Percentiles rank a stretch among this genome's conserved stretches.
These are phyloP conservation scores for Neonectria magnoliae DNA, from an alignment of 2,329 filamentous ascomycete species.

Conservation along the genomic window DNA sequence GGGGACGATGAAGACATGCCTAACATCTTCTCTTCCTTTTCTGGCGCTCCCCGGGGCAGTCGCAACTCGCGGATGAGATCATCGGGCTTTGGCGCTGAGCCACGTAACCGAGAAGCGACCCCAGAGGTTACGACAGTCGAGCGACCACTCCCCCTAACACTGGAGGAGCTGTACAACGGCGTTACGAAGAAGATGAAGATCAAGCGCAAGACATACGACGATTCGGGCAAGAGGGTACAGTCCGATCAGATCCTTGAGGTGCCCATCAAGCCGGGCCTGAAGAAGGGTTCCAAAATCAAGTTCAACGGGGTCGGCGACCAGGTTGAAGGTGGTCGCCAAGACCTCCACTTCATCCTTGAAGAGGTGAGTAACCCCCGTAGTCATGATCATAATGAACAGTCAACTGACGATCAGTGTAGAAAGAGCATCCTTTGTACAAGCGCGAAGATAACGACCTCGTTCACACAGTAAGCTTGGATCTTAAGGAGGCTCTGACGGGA, in stretches of 20 bases:
- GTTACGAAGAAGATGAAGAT: constrained; percentile 98
- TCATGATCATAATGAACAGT: background rate
- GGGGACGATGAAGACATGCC: constrained; percentile 57
- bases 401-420: constrained; percentile 67
- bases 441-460: constrained; percentile 90
- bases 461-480: constrained; percentile 79
- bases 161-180: constrained; percentile 91
- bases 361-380: constrained; percentile 73
- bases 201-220: constrained; percentile 94
- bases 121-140: constrained; percentile 93
- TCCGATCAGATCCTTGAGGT: constrained; percentile 94
- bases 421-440: constrained; percentile 84
- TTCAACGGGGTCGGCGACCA: constrained; percentile 98
- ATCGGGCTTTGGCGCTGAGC: constrained; percentile 50
- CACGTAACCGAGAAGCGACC: constrained; percentile 56
- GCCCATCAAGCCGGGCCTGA: constrained; percentile 93
- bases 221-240: constrained; percentile 82
- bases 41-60: constrained; percentile 50
- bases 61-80: constrained; percentile 56
- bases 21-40: constrained; percentile 66
- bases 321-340: constrained; percentile 94
- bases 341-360: constrained; percentile 92
- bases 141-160: constrained; percentile 78
- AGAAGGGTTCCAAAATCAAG: constrained; percentile 98
- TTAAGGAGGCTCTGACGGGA: constrained; percentile 94